Evolutionary conservation across 2,329 filamentous ascomycete species (phyloP).

Genomic region (Coniochaeta sp.): DNA sequence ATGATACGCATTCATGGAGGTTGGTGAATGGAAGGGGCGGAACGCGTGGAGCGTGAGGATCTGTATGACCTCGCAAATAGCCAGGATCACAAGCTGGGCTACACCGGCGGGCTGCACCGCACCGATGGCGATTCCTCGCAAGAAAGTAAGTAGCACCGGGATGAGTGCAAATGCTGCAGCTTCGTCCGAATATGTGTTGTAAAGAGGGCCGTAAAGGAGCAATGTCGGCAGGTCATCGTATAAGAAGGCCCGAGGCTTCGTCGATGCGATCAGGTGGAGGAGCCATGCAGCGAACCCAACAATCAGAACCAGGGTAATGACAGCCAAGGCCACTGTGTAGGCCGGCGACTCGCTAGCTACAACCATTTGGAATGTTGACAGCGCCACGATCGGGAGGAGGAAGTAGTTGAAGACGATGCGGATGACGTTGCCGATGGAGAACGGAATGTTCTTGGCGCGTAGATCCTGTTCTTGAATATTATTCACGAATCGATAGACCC

Average conservation of each 20-base stretch:
- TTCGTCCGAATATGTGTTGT: slow-evolving; percentile 95
- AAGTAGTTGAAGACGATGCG: slow-evolving; percentile 91
- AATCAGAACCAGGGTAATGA: slow-evolving; percentile 64
- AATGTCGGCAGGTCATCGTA: slow-evolving; percentile 92
- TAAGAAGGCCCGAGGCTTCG: slow-evolving; percentile 74
- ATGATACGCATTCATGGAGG: slow-evolving; percentile 96
- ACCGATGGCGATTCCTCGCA: slow-evolving; percentile 84
- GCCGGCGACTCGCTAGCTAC: slow-evolving; percentile 60
- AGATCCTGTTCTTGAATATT: slow-evolving; percentile 77
- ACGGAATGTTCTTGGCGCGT: slow-evolving; percentile 84
- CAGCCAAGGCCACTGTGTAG: slow-evolving; percentile 67
- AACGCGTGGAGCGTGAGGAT: slow-evolving; percentile 84
- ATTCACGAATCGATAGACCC: slow-evolving; percentile 64
- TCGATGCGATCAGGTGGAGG: slow-evolving; percentile 70
- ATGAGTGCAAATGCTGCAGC: slow-evolving; percentile 85
- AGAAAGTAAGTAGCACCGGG: slow-evolving; percentile 74
- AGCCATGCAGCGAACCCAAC: slow-evolving; percentile 72
- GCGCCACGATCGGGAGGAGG: slow-evolving; percentile 73
- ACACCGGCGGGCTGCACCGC: slow-evolving; percentile 90
- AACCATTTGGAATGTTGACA: slow-evolving; percentile 89
- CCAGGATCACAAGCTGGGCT: slow-evolving; percentile 83
- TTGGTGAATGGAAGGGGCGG: slow-evolving; percentile 80
- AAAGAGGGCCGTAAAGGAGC: slow-evolving; percentile 83
- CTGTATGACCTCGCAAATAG: slow-evolving; percentile 88
- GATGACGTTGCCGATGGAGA: slow-evolving; percentile 70